Evolutionary conservation across 768 basidiomycete genomes (phyloP).

Genomic region (Pleurotus tuber-regium): DNA sequence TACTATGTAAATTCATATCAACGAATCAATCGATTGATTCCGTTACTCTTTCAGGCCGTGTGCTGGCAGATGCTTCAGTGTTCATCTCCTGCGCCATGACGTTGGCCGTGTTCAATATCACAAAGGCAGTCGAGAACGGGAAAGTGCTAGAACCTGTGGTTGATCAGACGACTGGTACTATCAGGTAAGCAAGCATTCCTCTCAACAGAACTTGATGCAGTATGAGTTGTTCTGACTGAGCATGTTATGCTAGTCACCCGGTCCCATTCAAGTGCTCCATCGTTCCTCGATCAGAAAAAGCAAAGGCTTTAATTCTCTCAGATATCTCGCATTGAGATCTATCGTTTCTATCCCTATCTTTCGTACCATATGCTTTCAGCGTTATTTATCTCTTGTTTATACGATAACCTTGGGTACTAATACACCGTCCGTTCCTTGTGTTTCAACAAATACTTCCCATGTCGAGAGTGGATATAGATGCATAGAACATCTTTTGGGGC

Average conservation of each 20-base stretch:
- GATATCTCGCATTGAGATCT: conserved; percentile 15
- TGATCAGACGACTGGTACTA: conserved; percentile 42
- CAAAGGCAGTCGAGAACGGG: conserved; percentile 24
- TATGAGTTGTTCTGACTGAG: neutral
- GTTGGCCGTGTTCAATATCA: conserved; percentile 40
- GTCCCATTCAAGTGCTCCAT: conserved; percentile 39
- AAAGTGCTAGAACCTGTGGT: conserved; percentile 30
- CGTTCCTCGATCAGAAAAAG: conserved; percentile 37
- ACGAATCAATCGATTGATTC: conserved; percentile 7
- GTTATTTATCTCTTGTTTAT: too few relatives aligned
- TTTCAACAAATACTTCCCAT: too few relatives aligned
- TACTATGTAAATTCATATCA: conserved; percentile 9
- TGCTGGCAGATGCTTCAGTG: conserved; percentile 41
- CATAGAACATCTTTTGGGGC: too few relatives aligned
- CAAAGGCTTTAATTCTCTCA: conserved; percentile 34
- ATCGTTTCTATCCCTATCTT: too few relatives aligned
- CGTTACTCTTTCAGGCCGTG: conserved; percentile 25
- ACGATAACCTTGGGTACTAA: too few relatives aligned
- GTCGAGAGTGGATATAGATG: too few relatives aligned
- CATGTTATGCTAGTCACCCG: conserved; percentile 31
- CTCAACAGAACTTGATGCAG: too few relatives aligned
- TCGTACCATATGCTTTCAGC: too few relatives aligned
- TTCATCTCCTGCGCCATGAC: conserved; percentile 39
- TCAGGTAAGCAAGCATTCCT: conserved; percentile 36
- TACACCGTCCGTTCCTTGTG: too few relatives aligned